Percentiles rank a stretch among this genome's conserved stretches.
Conservation (phyloP, 1,139 yeast genomes). For the Yamadazyma buinensis region DNA sequence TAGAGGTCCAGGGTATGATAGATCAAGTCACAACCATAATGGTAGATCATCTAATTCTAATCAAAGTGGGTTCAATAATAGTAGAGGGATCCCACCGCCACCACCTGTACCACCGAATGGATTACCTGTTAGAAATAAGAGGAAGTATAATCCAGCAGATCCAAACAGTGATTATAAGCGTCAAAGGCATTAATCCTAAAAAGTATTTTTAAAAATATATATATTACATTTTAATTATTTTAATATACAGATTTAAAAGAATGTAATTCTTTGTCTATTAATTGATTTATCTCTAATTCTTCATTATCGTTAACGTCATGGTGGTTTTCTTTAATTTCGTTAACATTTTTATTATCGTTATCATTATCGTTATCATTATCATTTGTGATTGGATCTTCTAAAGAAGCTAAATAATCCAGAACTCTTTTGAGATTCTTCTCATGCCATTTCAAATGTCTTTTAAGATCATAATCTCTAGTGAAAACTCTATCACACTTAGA, state of each 20-base stretch:
- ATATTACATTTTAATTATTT: neutral
- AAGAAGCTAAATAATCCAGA: conserved; percentile 27
- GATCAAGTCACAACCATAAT: neutral
- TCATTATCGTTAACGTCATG: conserved; percentile 23
- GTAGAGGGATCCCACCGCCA: conserved; percentile 11
- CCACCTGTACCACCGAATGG: conserved; percentile 21
- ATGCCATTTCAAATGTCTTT: conserved; percentile 57
- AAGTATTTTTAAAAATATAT: neutral
- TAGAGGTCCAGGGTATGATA: conserved; percentile 1
- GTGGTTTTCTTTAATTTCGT: conserved; percentile 21
- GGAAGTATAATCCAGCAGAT: neutral
- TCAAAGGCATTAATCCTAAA: conserved; percentile 16
- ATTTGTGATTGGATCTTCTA: conserved; percentile 14
- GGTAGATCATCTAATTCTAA: no score
- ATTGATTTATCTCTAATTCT: conserved; percentile 25
- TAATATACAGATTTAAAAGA: conserved; percentile 6
- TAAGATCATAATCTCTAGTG: conserved; percentile 43
- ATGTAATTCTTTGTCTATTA: conserved; percentile 2
- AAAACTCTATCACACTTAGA: conserved; percentile 46
- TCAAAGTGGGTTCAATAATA: neutral
- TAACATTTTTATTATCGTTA: conserved; percentile 22
- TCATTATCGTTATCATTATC: conserved; percentile 18
- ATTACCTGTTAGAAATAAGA: conserved; percentile 15
- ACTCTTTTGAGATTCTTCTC: conserved; percentile 31
- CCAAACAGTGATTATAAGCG: conserved; percentile 25